These are phyloP conservation scores for Mycena leptocephala DNA, from an alignment of 768 basidiomycete genomes.

Conservation along the genomic window DNA sequence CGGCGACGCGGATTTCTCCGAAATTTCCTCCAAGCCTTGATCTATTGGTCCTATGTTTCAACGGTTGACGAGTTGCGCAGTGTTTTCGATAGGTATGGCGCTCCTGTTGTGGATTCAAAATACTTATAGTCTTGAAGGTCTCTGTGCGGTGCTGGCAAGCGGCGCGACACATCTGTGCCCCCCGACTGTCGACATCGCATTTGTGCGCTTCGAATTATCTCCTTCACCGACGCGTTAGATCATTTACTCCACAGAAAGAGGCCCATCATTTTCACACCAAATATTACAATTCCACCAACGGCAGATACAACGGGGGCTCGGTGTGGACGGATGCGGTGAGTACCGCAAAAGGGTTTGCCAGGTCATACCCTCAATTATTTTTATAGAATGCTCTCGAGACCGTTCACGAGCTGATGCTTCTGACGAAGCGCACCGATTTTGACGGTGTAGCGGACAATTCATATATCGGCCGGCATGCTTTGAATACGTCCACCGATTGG, in stretches of 20 bases:
- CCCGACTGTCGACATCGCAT: slow-evolving; percentile 8
- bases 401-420: slow-evolving; percentile 59
- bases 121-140: not conserved
- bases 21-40: not conserved
- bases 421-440: slow-evolving; percentile 45
- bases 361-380: not conserved
- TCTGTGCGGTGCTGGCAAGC: not conserved
- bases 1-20: too few relatives aligned
- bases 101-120: not conserved
- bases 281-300: slow-evolving; percentile 47
- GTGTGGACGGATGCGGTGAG: slow-evolving; percentile 58
- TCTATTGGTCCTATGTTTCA: not conserved
- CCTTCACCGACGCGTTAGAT: not conserved
- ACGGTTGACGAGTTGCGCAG: not conserved
- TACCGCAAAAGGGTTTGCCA: not conserved
- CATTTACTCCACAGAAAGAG: not conserved
- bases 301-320: slow-evolving; percentile 49
- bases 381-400: slow-evolving; percentile 58
- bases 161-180: slow-evolving; percentile 16
- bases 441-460: slow-evolving; percentile 47
- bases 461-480: slow-evolving; percentile 50
- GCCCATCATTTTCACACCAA: slow-evolving; percentile 24
- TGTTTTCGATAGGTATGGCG: not conserved
- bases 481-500: slow-evolving; percentile 50
- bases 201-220: not conserved